Base-by-base conservation (phyloP, 2,329 filamentous ascomycete species). In the Botrytis byssoidea region DNA sequence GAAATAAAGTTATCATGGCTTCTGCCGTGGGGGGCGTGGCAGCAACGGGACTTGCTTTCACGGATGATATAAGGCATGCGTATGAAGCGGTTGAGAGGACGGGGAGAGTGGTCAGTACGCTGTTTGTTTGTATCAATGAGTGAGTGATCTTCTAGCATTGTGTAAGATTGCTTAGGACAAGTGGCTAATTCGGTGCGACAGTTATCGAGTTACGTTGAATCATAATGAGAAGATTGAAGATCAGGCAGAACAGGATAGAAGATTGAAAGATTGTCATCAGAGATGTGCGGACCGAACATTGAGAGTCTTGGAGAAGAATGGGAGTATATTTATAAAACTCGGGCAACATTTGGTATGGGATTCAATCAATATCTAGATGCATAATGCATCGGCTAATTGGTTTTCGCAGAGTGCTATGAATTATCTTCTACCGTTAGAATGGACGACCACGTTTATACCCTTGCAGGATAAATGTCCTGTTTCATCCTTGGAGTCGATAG, bases 271-370 rank as follows among this genome's bases (percentile, higher is more conserved):
- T 76, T 98, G 96, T 81, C 96, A 99, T 83, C 92, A 97, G 82
- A 89, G 96, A 82, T 99, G 96, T 84, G 96, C 96, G 44, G 88
- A 94, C 79, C 90, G 96, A 75, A 98, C 96, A 1, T 85, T 98
- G 60, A 88, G 87, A 73, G 95, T 97, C 2, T 85, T 98, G 77
- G 96, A 99, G 86, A 94, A 93, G 86, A 98, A 98, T 82, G 96
- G 97, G 40, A 97, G 95, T 42, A 97, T 99, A 76, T 99, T 98
- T 79, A 98, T 99, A 82, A 99, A 99, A 83, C 85, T 99, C 57
- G 96, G 96, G 12, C 96, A 99, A 80, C 96, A 99, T 83, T 83
- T 99, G 83, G 90, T 91, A 85, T 60, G 83, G 76, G 7, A 57
- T 57, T 57, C 35, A 18, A 35, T 10, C 25, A 12, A 12, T 25